These are phyloP conservation scores for Nicotiana paniculata DNA, from an alignment of 257 asterid genomes.

Conservation along the genomic window DNA sequence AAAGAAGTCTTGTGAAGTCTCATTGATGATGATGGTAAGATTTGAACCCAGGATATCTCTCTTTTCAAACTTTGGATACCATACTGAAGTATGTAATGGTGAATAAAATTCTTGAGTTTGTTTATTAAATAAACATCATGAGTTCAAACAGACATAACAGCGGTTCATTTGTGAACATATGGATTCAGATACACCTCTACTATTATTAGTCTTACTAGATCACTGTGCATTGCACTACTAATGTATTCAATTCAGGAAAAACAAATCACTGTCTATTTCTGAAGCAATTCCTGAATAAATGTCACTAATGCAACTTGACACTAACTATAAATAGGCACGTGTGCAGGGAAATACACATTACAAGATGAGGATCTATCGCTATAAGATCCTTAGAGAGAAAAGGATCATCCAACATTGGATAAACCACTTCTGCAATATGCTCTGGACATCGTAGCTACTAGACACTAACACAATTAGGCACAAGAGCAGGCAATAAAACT, in stretches of 20 bases:
- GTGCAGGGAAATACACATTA: background rate
- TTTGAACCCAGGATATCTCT: background rate
- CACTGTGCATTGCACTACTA: background rate
- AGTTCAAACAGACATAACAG: background rate
- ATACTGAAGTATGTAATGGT: background rate
- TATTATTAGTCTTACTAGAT: background rate
- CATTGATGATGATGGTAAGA: too few relatives aligned
- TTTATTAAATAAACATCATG: background rate
- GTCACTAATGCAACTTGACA: background rate
- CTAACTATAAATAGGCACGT: background rate
- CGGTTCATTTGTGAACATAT: background rate
- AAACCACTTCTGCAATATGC: background rate
- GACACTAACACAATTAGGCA: background rate
- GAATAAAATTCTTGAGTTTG: too few relatives aligned
- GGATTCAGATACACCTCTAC: background rate
- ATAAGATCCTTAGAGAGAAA: background rate
- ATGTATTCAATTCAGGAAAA: background rate
- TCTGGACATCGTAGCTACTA: background rate
- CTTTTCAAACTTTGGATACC: background rate
- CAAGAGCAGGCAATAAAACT: background rate
- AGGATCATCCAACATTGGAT: background rate
- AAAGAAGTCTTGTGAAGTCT: too few relatives aligned
- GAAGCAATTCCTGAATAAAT: background rate
- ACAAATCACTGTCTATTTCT: background rate
- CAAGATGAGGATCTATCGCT: background rate